Base-by-base conservation (phyloP, 1,284 basidiomycete genomes). In the Apiotrichum veenhuisii region DNA sequence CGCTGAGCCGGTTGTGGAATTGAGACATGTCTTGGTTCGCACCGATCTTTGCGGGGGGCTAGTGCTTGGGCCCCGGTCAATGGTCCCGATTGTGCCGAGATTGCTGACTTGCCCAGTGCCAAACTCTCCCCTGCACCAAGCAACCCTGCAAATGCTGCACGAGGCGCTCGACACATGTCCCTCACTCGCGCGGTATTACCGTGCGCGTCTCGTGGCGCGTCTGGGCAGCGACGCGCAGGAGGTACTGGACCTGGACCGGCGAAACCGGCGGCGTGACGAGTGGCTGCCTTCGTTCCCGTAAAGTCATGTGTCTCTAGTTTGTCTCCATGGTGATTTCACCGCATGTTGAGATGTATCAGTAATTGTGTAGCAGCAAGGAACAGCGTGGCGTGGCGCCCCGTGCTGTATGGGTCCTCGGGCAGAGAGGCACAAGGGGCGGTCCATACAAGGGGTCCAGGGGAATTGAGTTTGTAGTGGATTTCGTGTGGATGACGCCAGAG, bases 81-180 rank as follows among this genome's bases (percentile, higher is more conserved):
- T 52, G 37, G 26, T n/a, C 30, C 30, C 30, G 18, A 9, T 23
- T 26, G 18, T 20, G 40, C 36, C 38, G 49, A 23, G n/a, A 10
- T 44, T 18, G 18, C 54, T 54, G 34, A 46, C 50, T 15, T 33
- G n/a, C 15, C 12, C 44, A 38, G 33, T 73, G 49, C 70, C 70
- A 41, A 71, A 73, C 50, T 69, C 72, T 34, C 74, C 74, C 2
- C 62, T 75, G n/a, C 70, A 68, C 5, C 54, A 61, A 27, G 68
- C 69, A 42, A 67, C 70, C 3, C 59, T 65, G 17, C 62, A 69
- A 38, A 75, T 74, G 38, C 63, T 77, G 12, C 49, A 64, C 37
- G 75, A 76, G 58, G 66, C 68, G 1, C 52, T 77, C 3, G 75
- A 77, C 44, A 67, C 69, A 15, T 72, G 67, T 9, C 70, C 71